A percentile compares a stretch with the other conserved stretches of the same genome.
Evolutionary conservation across 306 rosid genomes (phyloP).

Genomic region (Gynostemma pentaphyllum): DNA sequence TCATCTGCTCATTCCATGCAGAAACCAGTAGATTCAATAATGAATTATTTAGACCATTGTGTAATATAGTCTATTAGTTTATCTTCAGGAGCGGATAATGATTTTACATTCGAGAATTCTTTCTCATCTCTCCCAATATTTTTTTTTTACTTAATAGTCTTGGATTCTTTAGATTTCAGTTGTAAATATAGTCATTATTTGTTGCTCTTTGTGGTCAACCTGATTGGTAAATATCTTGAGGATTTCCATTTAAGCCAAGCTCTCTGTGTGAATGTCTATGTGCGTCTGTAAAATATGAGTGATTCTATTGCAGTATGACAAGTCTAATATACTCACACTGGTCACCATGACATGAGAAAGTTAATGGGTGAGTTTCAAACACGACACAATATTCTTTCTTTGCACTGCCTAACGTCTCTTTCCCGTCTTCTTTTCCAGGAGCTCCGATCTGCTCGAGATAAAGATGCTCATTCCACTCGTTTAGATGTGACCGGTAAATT

Average conservation of each 20-base stretch:
- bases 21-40: neutral
- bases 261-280: neutral
- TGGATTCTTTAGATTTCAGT: no score
- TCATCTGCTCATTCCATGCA: neutral
- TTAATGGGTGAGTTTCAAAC: conserved; percentile 4
- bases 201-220: neutral
- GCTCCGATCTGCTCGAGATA: conserved; percentile 50
- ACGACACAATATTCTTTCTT: neutral
- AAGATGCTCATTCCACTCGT: conserved; percentile 24
- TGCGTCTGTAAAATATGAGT: neutral
- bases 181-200: neutral
- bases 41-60: neutral
- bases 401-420: neutral
- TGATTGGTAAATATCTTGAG: neutral
- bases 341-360: neutral
- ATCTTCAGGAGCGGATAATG: neutral
- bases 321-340: neutral
- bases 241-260: neutral
- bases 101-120: no score
- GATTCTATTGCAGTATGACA: neutral
- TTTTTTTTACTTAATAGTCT: no score
- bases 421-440: conserved; percentile 30
- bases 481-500: conserved; percentile 26
- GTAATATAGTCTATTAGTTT: neutral
- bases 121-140: no score